Evolutionary conservation across 148 eudicot genomes (phyloP), one percentile per base, ranked within the genome.

Genomic region (Chenopodium formosanum): DNA sequence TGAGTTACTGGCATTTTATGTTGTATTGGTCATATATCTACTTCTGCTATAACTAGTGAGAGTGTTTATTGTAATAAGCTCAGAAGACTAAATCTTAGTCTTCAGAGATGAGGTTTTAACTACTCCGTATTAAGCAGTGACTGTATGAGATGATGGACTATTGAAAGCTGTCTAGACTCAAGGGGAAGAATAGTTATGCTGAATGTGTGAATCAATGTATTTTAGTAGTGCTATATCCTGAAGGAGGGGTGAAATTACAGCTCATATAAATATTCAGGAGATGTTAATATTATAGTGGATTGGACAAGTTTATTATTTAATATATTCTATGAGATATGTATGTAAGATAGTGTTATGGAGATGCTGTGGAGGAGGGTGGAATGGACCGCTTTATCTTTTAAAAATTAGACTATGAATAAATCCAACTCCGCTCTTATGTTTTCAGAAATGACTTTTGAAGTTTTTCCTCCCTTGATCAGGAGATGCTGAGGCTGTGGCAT

Each of bases 391-490:
- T 40, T 40, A 40, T 40, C 44, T 40, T 40, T 40, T 6, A 6
- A 40, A 40, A 40, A 40, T 40, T 40, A 6, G 44, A 40, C 44
- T 40, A 6, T 40, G 44, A 40, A 40, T 40, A 11, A 60, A 17
- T 60, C 37, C 22, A 14, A 31, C 20, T 20, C 29, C 2, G 25
- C 4, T 62, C 40, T 27, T 22, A 27, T 13, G 62, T 47, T 52
- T 52, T 11, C 47, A 27, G 9, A 50, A 52, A 56, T 32, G 63
- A 27, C 37, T 27, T 16, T 67, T 47, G 3, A 7, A 74, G 31
- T 78, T 78, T 40, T 7, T 29, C 17, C n/a, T 53, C 44, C 22
- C 65, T 31, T 74, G 64, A 52, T 80, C 77, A 86, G 86, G 85
- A 47, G 85, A 79, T 81, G 74, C 70, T 52, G 75, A 56, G 27